Base-by-base conservation (phyloP, 2,329 filamentous ascomycete genomes). In the Ceratocystis harringtonii region DNA sequence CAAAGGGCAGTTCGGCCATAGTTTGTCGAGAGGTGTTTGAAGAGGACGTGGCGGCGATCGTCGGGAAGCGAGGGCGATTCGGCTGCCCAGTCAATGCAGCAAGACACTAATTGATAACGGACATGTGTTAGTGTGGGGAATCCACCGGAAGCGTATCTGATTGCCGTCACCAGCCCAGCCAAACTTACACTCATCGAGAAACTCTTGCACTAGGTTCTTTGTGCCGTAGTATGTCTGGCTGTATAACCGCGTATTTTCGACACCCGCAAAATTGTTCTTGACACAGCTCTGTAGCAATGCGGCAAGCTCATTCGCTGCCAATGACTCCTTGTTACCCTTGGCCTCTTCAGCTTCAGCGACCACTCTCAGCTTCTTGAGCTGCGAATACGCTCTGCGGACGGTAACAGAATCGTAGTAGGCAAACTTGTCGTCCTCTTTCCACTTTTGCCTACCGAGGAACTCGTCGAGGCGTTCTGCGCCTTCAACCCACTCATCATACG, bases 151-250 rank as follows among this genome's bases (percentile, higher is more conserved):
- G 28, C 32, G 12, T 15, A n/a, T 28, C 12, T 52, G 6, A 15
- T 15, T 25, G 2, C n/a, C n/a, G 22, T 22, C 48, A n/a, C n/a
- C 25, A 58, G 55, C 7, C 0, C 61, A 58, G 28, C 17, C 0
- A 60, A 43, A 72, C 78, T 71, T 74, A 86, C 85, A 80, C 76
- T 97, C 92, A 68, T 96, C 90, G 57, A 96, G 78, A 72, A 92
- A 97, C 65, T 86, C 85, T 75, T 97, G 94, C 36, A 96, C 89
- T 69, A 96, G 76, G 68, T 94, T 84, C 75, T 99, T 99, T n/a
- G 94, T 97, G 41, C 94, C 94, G 70, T 91, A 96, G 73, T 99
- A 99, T 2, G 92, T 95, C 76, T 97, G 92, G 71, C 90, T 95
- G 74, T 99, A 99, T n/a, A 99, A 77, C 65, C 90, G 83, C 8